phyloP scores from a whole-genome alignment of 352 stramenopile genomes.

The Pythium rhizo-oryzae region DNA sequence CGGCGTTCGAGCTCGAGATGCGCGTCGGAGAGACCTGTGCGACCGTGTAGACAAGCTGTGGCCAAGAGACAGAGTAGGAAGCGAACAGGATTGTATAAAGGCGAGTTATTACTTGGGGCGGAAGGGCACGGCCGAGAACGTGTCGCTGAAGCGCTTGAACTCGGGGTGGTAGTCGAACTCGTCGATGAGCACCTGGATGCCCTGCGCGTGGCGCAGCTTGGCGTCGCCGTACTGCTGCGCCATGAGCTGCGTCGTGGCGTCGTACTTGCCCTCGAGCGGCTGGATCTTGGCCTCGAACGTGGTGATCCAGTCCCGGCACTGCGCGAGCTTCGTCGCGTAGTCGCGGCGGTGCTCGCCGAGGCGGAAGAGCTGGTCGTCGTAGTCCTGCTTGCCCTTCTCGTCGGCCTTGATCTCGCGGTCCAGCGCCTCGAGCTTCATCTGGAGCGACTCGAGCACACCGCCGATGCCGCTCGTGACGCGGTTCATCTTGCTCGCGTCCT shows the following conservation, averaged over 20 bases:
- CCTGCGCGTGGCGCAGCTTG: slow-evolving; percentile 81
- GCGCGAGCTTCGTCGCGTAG: slow-evolving; percentile 51
- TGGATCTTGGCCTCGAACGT: slow-evolving; percentile 77
- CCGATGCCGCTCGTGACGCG: slow-evolving; percentile 70
- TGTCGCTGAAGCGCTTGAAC: slow-evolving; percentile 89
- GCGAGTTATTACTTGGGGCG: slow-evolving; percentile 46
- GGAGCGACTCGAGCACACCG: slow-evolving; percentile 58
- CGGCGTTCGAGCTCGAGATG: slow-evolving; percentile 70
- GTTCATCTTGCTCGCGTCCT: slow-evolving; percentile 73
- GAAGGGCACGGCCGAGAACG: slow-evolving; percentile 85
- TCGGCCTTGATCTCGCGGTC: slow-evolving; percentile 73
- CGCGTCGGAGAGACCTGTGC: slow-evolving; percentile 14
- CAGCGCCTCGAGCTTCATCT: slow-evolving; percentile 63
- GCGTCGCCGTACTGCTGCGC: slow-evolving; percentile 85
- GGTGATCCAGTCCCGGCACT: slow-evolving; percentile 62
- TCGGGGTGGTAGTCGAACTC: slow-evolving; percentile 91
- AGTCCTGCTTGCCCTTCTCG: slow-evolving; percentile 79
- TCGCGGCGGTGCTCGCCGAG: slow-evolving; percentile 55
- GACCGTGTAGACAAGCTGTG: background rate
- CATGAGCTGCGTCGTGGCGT: slow-evolving; percentile 77
- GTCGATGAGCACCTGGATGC: slow-evolving; percentile 83
- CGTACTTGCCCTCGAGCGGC: slow-evolving; percentile 69
- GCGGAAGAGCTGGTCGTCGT: slow-evolving; percentile 76
- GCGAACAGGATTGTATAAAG: background rate
- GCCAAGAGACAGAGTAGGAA: background rate